phyloP scores from a whole-genome alignment of 1,284 basidiomycete genomes.

The Pterulicium gracile region DNA sequence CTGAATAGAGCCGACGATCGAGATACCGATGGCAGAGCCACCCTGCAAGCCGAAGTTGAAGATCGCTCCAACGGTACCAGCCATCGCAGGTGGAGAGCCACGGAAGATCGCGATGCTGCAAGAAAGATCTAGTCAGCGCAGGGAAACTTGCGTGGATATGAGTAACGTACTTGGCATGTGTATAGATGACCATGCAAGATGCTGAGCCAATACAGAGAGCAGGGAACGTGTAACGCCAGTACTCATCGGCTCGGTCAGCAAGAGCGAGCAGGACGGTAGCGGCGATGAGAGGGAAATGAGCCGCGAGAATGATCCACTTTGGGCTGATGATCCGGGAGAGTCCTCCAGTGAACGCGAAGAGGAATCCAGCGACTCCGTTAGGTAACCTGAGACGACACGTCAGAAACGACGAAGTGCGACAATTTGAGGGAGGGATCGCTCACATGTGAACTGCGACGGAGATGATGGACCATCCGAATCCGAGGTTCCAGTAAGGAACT shows the following conservation, averaged over 20 bases:
- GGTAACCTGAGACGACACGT: slow-evolving; percentile 26
- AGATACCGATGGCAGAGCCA: slow-evolving; percentile 37
- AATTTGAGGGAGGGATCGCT: too few relatives aligned
- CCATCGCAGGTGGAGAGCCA: slow-evolving; percentile 31
- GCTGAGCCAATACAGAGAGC: slow-evolving; percentile 33
- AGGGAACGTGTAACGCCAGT: slow-evolving; percentile 39
- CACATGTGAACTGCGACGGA: slow-evolving; percentile 27
- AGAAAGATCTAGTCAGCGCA: slow-evolving; percentile 3
- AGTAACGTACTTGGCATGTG: slow-evolving; percentile 25
- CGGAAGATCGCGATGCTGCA: slow-evolving; percentile 40
- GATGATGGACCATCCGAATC: slow-evolving; percentile 28
- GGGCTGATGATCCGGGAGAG: slow-evolving; percentile 25
- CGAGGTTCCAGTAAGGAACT: slow-evolving; percentile 27
- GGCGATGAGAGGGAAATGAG: slow-evolving; percentile 24
- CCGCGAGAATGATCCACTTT: slow-evolving; percentile 34
- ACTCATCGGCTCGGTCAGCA: slow-evolving; percentile 26
- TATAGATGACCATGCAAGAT: slow-evolving; percentile 23
- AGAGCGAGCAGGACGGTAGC: slow-evolving; percentile 33
- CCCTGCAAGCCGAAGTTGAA: slow-evolving; percentile 44
- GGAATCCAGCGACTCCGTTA: slow-evolving; percentile 25
- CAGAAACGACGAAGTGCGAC: too few relatives aligned
- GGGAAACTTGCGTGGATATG: slow-evolving; percentile 3
- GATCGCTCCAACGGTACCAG: slow-evolving; percentile 44
- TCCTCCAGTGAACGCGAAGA: slow-evolving; percentile 26
- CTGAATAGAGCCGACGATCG: slow-evolving; percentile 16